Conservation (phyloP, 192 early-diverging fungal genomes). For the Paraglomus brasilianum region DNA sequence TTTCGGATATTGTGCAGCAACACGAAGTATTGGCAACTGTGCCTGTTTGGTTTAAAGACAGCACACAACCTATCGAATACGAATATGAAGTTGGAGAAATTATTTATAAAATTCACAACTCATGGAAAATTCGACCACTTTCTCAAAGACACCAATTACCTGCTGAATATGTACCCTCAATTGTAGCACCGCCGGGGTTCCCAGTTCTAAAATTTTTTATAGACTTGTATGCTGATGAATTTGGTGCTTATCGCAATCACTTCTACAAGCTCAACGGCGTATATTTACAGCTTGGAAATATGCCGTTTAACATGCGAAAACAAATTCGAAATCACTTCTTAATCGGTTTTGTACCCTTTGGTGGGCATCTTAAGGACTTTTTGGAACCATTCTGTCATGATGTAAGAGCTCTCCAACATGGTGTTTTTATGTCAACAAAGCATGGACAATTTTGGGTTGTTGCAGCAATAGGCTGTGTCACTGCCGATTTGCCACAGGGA, state of each 20-base stretch:
- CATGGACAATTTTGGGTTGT: not conserved
- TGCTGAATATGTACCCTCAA: not conserved
- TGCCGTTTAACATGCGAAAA: not conserved
- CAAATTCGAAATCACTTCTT: conserved; percentile 5
- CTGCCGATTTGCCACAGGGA: conserved; percentile 6
- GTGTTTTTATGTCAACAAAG: not conserved
- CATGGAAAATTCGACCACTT: not conserved
- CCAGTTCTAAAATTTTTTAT: not conserved
- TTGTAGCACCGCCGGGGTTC: not conserved
- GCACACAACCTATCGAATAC: not conserved
- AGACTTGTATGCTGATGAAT: not conserved
- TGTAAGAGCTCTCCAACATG: not conserved
- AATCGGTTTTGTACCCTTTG: conserved; percentile 2
- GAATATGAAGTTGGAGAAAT: not conserved
- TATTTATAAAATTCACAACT: not conserved
- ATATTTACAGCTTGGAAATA: conserved; percentile 12
- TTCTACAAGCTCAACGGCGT: not conserved
- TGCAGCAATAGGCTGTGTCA: not conserved
- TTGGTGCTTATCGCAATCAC: not conserved
- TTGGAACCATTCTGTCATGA: conserved; percentile 4
- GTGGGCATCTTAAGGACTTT: not conserved
- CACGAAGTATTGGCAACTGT: not conserved
- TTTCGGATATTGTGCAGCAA: not conserved
- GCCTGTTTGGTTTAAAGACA: not conserved
- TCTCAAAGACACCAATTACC: not conserved